phyloP scores from a whole-genome alignment of 768 basidiomycete genomes.

The Pleurotus citrinopileatus region DNA sequence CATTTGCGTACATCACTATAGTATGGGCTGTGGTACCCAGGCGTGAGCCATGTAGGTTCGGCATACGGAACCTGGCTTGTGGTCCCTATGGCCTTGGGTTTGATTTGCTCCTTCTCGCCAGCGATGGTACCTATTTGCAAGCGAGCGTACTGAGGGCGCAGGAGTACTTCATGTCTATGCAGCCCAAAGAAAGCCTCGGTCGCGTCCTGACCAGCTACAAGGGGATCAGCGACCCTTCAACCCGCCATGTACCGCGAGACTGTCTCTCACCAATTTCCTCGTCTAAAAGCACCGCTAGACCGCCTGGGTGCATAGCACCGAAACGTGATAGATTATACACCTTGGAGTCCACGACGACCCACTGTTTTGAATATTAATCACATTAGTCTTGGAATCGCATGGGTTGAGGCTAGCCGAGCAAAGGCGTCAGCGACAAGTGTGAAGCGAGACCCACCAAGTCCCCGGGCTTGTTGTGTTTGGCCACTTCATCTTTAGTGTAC shows the following conservation, averaged over 20 bases:
- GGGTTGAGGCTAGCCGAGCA: background rate
- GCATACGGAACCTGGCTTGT: constrained; percentile 55
- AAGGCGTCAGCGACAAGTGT: background rate
- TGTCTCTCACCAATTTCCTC: constrained; percentile 58
- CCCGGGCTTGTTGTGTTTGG: constrained; percentile 8
- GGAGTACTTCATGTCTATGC: constrained; percentile 70
- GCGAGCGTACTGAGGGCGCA: constrained; percentile 58
- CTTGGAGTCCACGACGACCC: constrained; percentile 43
- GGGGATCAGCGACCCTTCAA: background rate
- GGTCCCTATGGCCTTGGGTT: constrained; percentile 41
- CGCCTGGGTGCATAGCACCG: constrained; percentile 71
- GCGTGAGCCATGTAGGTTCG: background rate
- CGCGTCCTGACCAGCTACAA: constrained; percentile 63
- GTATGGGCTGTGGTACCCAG: constrained; percentile 13
- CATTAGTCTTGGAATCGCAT: background rate
- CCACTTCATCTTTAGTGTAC: constrained; percentile 8
- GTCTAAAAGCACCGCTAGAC: constrained; percentile 60
- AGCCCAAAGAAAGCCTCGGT: constrained; percentile 73
- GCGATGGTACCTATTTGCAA: constrained; percentile 61
- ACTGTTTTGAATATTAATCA: background rate
- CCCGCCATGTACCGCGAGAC: too few relatives aligned
- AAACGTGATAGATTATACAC: constrained; percentile 76
- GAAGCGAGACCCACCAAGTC: background rate
- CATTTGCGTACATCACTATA: constrained; percentile 18
- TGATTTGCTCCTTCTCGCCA: constrained; percentile 51